Base-by-base conservation (phyloP, 352 stramenopile species). In the Pythium oligandrum region DNA sequence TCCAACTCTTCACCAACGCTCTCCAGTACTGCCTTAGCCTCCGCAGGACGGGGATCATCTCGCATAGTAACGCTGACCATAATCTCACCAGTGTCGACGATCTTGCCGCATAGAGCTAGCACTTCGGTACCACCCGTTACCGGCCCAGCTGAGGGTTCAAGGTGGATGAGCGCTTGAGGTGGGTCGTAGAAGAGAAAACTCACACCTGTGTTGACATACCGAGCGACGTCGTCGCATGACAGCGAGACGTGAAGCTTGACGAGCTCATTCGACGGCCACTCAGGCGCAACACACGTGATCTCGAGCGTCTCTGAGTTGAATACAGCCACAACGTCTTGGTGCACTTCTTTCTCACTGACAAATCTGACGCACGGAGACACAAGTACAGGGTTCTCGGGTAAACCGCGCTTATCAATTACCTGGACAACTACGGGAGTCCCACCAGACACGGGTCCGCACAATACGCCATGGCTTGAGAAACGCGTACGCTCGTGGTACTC, bases 131-230 rank as follows among this genome's bases (percentile, higher is more conserved):
- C 75, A 26, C 79, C 79, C 10, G 53, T 51, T 35, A 88, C 55
- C 0, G 79, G 79, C 4, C 79, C 79, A 11, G 76, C 79, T 7
- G 61, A 49, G 32, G 79, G 79, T 12, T 87, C 73, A 35, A 90
- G 78, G 4, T 53, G 71, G 45, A 88, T 90, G 33, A 76, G 48
- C 1, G 76, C 79, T n/a, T 85, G 57, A 0, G 79, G 79, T 2
- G 77, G 79, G 31, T 90, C 75, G 48, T 90, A 90, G 33, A 88
- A 90, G 11, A 90, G 53, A 47, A 86, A 90, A 32, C 84, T 70
- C 12, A 87, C 61, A 2, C 43, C 63, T 6, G 76, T 75, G 30
- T 74, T 56, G 4, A 68, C 59, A 42, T 86, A 90, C 33, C 47
- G 50, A 0, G 63, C 45, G 12, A 34, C 39, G 17, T 39, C 33